Percentiles rank a stretch among this genome's conserved stretches.
Conservation (phyloP, 768 basidiomycete species). For the Exidia glandulosa region DNA sequence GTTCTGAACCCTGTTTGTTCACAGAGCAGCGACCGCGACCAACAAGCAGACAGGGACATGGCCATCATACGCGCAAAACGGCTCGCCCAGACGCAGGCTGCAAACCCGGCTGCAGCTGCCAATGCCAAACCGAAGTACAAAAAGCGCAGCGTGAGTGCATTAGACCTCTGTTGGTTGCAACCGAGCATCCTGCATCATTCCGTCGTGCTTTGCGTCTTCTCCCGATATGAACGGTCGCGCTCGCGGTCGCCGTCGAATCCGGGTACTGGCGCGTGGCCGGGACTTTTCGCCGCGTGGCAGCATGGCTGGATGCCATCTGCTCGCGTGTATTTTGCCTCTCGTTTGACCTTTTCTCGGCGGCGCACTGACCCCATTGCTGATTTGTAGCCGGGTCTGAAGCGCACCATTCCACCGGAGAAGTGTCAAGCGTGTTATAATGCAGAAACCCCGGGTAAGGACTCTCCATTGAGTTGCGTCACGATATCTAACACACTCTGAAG, state of each 20-base stretch:
- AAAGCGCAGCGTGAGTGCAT: constrained; percentile 65
- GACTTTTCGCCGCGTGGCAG: no score
- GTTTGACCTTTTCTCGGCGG: constrained; percentile 15
- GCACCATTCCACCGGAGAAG: constrained; percentile 76
- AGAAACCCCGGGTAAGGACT: no score
- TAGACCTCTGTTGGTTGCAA: constrained; percentile 1
- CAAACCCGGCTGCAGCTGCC: constrained; percentile 18
- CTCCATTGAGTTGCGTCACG: no score
- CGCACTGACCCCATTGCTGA: constrained; percentile 15
- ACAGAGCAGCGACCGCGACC: constrained; percentile 30
- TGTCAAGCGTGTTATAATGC: constrained; percentile 82
- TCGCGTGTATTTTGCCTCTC: constrained; percentile 9
- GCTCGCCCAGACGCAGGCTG: constrained; percentile 39
- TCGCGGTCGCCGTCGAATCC: no score
- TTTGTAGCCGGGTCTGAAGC: constrained; percentile 28
- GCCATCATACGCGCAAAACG: constrained; percentile 73
- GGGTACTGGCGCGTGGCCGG: no score
- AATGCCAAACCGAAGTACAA: constrained; percentile 62
- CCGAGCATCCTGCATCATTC: not conserved
- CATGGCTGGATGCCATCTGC: not conserved
- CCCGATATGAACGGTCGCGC: not conserved
- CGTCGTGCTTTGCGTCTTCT: not conserved
- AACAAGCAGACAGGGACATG: constrained; percentile 76
- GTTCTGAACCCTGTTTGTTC: constrained; percentile 1
- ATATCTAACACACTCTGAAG: no score